Evolutionary conservation across 768 basidiomycete genomes (phyloP).

Genomic region (Chalciporus chontae): DNA sequence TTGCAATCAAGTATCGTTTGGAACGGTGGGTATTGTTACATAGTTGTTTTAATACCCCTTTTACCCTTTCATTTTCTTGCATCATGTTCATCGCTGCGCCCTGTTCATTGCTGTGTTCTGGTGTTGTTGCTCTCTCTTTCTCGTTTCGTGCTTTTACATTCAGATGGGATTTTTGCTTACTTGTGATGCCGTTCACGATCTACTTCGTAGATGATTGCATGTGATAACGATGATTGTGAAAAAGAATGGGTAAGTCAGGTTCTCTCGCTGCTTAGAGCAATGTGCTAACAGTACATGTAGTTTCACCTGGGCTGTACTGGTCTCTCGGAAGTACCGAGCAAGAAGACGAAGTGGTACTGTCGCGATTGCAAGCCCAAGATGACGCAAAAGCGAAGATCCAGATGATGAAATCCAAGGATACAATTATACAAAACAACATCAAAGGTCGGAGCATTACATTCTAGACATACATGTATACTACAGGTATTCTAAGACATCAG

Average conservation of each 20-base stretch:
- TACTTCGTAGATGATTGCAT: conserved; percentile 75
- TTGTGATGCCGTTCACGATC: background rate
- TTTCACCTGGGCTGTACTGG: conserved; percentile 73
- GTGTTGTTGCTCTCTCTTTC: background rate
- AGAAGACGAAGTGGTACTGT: conserved; percentile 66
- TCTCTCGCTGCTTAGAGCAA: background rate
- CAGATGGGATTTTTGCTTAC: conserved; percentile 6
- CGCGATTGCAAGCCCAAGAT: conserved; percentile 50
- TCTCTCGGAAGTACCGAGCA: conserved; percentile 53
- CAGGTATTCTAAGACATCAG: conserved; percentile 15
- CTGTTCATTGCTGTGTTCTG: background rate
- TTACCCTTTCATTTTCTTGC: background rate
- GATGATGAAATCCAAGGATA: conserved; percentile 12
- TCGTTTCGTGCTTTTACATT: conserved; percentile 2
- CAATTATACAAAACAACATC: background rate
- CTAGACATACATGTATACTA: no score
- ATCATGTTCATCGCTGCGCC: no score
- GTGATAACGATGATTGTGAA: conserved; percentile 68
- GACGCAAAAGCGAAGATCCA: conserved; percentile 34
- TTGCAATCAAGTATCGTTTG: conserved; percentile 77
- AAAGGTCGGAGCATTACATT: background rate
- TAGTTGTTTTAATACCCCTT: background rate
- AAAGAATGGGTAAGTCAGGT: conserved; percentile 74
- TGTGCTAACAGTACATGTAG: conserved; percentile 34
- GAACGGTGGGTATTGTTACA: conserved; percentile 53